Base-by-base conservation (phyloP, 805 yeast genomes). In the Candida golubevii region DNA sequence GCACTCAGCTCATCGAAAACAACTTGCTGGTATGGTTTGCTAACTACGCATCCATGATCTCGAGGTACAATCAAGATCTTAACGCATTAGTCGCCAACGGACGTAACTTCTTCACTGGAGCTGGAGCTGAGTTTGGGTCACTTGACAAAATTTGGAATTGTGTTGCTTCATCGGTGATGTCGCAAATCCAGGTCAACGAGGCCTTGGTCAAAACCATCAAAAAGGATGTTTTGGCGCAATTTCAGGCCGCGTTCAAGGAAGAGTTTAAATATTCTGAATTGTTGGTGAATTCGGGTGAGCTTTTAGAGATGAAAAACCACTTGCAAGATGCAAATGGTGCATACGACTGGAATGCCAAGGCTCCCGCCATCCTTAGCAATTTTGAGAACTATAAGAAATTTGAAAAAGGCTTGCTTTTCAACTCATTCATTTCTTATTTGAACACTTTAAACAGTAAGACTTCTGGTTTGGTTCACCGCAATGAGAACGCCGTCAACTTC, bases 291-390 rank as follows among this genome's bases (percentile, higher is more conserved):
- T 75, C 68, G 7, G 68, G 63, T 61, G 69, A 71, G 67, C 51
- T 69, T 61, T 50, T 65, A 57, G 64, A 76, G 67, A 50, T 63
- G 68, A 38, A 61, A 57, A 12, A 61, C 35, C 53, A 54, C 39
- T 40, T 70, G 43, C 39, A 41, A 28, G 50, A 47, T 38, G 38
- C 48, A 39, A 55, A 65, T 38, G 74, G 79, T 29, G 80, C 76
- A 42, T 70, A 70, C 31, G 76, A 78, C 54, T 88, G 96, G 96
- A 82, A 81, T 49, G 69, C 78, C 42, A 81, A 82, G 60, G 91
- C 93, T 2, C 91, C 95, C 2, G 79, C 75, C 44, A 79, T 85
- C 35, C 84, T 86, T 58, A 83, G 82, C 53, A 79, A 79, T 51
- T 83, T 88, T 60, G 93, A 88, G 58, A 73, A 72, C 49, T 80